Conservation (phyloP, 169 alveolate species). For the Eimeria praecox region DNA sequence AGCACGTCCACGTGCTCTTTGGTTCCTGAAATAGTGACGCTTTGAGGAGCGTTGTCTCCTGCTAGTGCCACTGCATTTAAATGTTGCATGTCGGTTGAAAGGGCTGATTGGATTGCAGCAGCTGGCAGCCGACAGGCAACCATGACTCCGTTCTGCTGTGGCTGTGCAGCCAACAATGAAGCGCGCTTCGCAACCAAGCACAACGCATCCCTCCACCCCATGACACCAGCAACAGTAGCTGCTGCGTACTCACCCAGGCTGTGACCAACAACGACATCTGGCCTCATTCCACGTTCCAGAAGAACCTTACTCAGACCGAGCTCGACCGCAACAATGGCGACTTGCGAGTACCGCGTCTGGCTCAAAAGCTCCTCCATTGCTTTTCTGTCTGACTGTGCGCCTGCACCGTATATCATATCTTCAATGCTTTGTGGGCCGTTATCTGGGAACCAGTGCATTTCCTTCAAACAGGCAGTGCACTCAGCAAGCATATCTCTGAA, state of each 20-base stretch:
- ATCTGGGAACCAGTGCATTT: not conserved
- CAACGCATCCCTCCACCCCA: conserved; percentile 79
- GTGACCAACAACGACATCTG: conserved; percentile 87
- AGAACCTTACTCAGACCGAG: conserved; percentile 82
- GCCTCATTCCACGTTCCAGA: conserved; percentile 85
- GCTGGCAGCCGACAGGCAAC: conserved; percentile 74
- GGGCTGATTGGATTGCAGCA: conserved; percentile 36
- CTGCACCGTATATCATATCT: not conserved
- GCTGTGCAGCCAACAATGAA: conserved; percentile 12
- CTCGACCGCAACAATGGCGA: conserved; percentile 86
- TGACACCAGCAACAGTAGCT: conserved; percentile 85
- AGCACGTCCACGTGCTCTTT: conserved; percentile 77
- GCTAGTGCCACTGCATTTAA: conserved; percentile 78
- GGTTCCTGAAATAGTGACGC: conserved; percentile 85
- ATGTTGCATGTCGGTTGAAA: conserved; percentile 11
- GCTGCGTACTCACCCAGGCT: conserved; percentile 89
- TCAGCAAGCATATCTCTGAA: not conserved
- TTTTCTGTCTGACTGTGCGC: not conserved
- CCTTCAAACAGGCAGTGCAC: not conserved
- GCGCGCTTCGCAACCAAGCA: conserved; percentile 56
- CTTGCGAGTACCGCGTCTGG: conserved; percentile 64
- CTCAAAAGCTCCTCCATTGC: not conserved
- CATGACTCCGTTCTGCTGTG: conserved; percentile 60
- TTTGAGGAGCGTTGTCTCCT: conserved; percentile 86
- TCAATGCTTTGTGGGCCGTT: not conserved